Base-by-base conservation (phyloP, 2,329 filamentous ascomycete genomes). In the Tolypocladium capitatum region DNA sequence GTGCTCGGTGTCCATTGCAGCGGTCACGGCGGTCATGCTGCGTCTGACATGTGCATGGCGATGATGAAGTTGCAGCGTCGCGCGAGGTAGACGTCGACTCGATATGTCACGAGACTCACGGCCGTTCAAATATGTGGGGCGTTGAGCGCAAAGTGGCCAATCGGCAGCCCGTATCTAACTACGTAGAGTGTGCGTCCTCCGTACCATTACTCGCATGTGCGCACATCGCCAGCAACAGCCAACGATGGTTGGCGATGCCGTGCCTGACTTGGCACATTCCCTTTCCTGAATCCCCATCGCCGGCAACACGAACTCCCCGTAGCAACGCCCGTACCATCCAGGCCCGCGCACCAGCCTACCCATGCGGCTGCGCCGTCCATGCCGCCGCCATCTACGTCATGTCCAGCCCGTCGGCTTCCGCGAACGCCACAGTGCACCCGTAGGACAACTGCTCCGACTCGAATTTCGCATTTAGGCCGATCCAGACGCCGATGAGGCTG, bases 401-500 rank as follows among this genome's bases (percentile, higher is more conserved):
- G 27, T 6, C 27, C 14, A 10, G 7, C 36, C 36, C 2, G 20
- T 40, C 13, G 3, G 14, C 20, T 13, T 27, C 20, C 7, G 21
- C 36, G n/a, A 14, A 40, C 11, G 36, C 6, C 36, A 13, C 21
- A 24, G 20, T 5, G 13, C 21, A 16, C 18, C 2, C 36, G 21
- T 40, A n/a, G 7, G 24, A 24, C 13, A 40, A 20, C 24, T 41
- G 21, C 5, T 27, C 21, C 21, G 21, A 24, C 16, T 28, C 14
- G 21, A 3, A 4, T 4, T 9, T 13, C 7, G 38, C 27, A 10
- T 20, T 14, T 4, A 14, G 2, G 11, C 8, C 5, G 5, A 69
- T 67, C 69, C 69, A 73, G 4, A 55, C 40, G 14, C 62, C 52
- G 1, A 74, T 51, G 11, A 64, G 50, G 3, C 54, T 54, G 2